Percentiles rank a stretch among this genome's conserved stretches.
phyloP scores from a whole-genome alignment of 805 yeast species.

The Candida gorgasii region DNA sequence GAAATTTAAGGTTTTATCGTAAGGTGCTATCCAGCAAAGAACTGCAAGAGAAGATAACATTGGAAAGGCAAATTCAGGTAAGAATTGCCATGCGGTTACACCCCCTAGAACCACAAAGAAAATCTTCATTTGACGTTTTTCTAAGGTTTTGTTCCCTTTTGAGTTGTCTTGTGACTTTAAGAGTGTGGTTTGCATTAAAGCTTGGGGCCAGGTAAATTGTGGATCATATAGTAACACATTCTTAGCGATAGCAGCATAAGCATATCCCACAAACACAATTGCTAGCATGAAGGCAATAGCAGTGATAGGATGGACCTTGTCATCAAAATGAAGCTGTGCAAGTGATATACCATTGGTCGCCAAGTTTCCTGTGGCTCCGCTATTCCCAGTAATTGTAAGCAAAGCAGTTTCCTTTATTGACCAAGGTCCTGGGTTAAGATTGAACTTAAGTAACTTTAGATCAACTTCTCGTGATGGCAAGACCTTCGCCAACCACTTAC shows the following conservation, averaged over 20 bases:
- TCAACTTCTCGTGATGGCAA: conserved; percentile 33
- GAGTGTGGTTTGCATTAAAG: conserved; percentile 52
- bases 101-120: conserved; percentile 35
- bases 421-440: conserved; percentile 58
- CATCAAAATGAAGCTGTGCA: conserved; percentile 45
- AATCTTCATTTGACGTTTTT: conserved; percentile 31
- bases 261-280: conserved; percentile 53
- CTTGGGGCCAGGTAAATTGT: conserved; percentile 51
- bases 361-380: conserved; percentile 53
- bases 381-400: conserved; percentile 52
- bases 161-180: conserved; percentile 30
- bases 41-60: conserved; percentile 50
- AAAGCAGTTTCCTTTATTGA: conserved; percentile 54
- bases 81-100: conserved; percentile 47
- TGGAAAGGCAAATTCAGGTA: conserved; percentile 51
- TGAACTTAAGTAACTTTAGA: conserved; percentile 21
- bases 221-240: conserved; percentile 48
- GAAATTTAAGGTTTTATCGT: conserved; percentile 40
- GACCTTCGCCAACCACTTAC: conserved; percentile 43
- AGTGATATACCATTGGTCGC: conserved; percentile 50
- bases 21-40: conserved; percentile 51
- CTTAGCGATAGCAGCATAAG: conserved; percentile 53
- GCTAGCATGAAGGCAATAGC: conserved; percentile 52
- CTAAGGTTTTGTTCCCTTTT: conserved; percentile 15
- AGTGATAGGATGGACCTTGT: conserved; percentile 32